These are phyloP conservation scores for Lentinula sp. DNA, from an alignment of 768 basidiomycete genomes.

Conservation along the genomic window DNA sequence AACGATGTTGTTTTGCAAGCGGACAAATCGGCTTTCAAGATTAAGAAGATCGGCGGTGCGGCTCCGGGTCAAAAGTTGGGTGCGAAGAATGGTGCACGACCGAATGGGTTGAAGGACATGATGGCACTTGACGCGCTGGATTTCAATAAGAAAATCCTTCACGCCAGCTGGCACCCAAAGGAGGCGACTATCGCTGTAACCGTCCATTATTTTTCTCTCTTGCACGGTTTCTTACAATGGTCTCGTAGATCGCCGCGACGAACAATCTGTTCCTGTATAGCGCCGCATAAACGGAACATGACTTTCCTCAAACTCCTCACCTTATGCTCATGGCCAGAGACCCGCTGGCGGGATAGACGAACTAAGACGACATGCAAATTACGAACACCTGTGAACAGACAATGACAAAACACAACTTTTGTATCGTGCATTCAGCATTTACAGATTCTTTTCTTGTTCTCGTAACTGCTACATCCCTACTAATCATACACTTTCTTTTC, in stretches of 20 bases:
- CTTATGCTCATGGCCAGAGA: conserved; percentile 4
- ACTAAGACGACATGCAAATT: conserved; percentile 3
- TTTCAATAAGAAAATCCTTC: conserved; percentile 97
- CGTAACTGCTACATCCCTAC: conserved; percentile 1
- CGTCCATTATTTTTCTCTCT: background rate
- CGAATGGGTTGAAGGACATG: conserved; percentile 68
- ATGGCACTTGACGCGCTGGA: conserved; percentile 85
- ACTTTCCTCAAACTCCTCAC: conserved; percentile 3
- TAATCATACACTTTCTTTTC: background rate
- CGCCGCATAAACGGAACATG: conserved; percentile 41
- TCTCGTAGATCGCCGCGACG: conserved; percentile 82
- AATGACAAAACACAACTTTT: background rate
- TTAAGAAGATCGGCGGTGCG: conserved; percentile 95
- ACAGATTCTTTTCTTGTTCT: background rate
- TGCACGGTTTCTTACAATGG: conserved; percentile 4
- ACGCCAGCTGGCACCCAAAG: conserved; percentile 95
- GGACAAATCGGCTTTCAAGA: conserved; percentile 99
- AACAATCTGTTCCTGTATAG: conserved; percentile 92
- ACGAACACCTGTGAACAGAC: conserved; percentile 1
- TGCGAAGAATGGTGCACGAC: conserved; percentile 71
- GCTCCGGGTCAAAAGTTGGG: conserved; percentile 64
- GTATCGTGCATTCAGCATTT: conserved; percentile 4
- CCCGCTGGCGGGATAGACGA: conserved; percentile 9
- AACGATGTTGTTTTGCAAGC: conserved; percentile 94
- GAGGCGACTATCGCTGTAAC: conserved; percentile 95